A percentile compares a stretch with the other conserved stretches of the same genome.
These are phyloP conservation scores for Nevesoporus exiguus DNA, from an alignment of 768 basidiomycete genomes.

Conservation along the genomic window DNA sequence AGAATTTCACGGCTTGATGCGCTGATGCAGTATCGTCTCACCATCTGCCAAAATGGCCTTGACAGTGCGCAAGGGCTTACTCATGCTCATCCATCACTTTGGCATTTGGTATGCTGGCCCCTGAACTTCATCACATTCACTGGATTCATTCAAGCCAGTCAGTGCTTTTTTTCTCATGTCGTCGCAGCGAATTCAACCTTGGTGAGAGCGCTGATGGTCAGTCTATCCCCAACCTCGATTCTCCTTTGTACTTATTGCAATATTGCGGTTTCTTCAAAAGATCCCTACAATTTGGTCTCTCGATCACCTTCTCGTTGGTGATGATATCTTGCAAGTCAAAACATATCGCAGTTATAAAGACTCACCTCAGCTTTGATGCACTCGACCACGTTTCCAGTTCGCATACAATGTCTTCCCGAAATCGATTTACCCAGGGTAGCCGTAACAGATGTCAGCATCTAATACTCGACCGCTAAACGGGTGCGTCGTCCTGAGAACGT, in stretches of 20 bases:
- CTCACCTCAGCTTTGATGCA: neutral
- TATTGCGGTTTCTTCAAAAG: neutral
- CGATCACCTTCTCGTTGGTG: neutral
- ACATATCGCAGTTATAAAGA: neutral
- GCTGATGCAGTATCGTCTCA: neutral
- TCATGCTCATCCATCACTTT: neutral
- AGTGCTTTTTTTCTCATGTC: too few relatives aligned
- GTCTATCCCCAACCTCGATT: neutral
- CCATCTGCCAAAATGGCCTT: neutral
- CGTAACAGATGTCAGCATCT: neutral
- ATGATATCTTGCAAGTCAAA: neutral
- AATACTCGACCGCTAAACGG: neutral
- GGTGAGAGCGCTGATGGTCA: neutral
- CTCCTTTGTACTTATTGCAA: neutral
- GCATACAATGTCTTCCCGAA: neutral
- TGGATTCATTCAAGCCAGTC: neutral
- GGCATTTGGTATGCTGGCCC: neutral
- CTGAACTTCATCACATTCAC: neutral
- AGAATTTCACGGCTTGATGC: slow-evolving; percentile 4
- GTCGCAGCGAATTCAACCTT: neutral
- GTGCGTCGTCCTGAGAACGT: neutral
- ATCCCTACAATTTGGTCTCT: slow-evolving; percentile 3
- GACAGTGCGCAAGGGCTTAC: neutral
- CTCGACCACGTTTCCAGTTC: neutral
- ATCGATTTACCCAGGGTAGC: neutral